phyloP scores from a whole-genome alignment of 129 eudicot species.

The Calendula officinalis region DNA sequence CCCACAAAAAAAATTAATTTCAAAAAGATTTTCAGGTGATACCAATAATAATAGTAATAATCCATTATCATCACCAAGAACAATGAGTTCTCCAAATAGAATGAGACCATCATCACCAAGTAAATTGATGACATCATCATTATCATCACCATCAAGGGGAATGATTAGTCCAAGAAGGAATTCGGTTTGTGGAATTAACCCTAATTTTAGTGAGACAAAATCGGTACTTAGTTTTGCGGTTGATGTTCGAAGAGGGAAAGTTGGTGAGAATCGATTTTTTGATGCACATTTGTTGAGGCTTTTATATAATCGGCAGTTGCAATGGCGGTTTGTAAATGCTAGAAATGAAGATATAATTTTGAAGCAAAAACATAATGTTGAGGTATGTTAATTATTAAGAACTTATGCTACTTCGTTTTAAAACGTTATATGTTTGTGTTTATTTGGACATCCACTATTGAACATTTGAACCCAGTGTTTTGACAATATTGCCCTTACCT shows the following conservation, averaged over 20 bases:
- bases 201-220: constrained; percentile 58
- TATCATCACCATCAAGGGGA: constrained; percentile 61
- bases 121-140: constrained; percentile 49
- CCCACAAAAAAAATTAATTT: constrained; percentile 47
- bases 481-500: no score
- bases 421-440: constrained; percentile 1
- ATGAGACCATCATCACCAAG: constrained; percentile 72
- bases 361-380: constrained; percentile 69
- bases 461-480: not conserved
- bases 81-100: constrained; percentile 68
- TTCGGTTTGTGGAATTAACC: constrained; percentile 49
- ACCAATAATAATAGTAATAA: not conserved
- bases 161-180: constrained; percentile 61
- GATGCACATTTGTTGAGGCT: constrained; percentile 89
- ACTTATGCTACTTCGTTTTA: constrained; percentile 11
- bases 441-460: not conserved
- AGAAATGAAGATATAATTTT: constrained; percentile 57
- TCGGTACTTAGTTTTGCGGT: constrained; percentile 92
- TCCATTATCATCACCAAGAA: constrained; percentile 53
- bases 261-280: constrained; percentile 71
- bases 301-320: constrained; percentile 71
- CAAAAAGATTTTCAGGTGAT: constrained; percentile 47
- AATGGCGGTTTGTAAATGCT: constrained; percentile 94
- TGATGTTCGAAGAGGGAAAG: constrained; percentile 89
- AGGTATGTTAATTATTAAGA: constrained; percentile 39